Conservation (phyloP, 805 yeast species). For the Suhomyces emberorum region DNA sequence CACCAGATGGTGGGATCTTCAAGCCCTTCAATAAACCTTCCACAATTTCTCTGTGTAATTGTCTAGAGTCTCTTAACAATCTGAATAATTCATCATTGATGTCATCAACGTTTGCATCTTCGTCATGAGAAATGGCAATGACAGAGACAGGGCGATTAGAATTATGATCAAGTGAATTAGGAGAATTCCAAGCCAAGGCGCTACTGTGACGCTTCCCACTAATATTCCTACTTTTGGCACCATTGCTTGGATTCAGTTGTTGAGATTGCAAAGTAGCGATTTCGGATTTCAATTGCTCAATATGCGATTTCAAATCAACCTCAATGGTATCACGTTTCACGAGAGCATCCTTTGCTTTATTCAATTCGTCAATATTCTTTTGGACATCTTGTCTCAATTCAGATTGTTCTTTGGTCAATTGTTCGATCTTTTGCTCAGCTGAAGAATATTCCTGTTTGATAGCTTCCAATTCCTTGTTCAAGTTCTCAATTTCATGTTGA, state of each 20-base stretch:
- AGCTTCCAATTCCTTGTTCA: slow-evolving; percentile 54
- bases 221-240: slow-evolving; percentile 30
- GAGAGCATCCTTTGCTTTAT: slow-evolving; percentile 55
- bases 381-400: slow-evolving; percentile 62
- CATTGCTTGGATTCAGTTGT: slow-evolving; percentile 28
- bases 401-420: slow-evolving; percentile 57
- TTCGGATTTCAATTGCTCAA: slow-evolving; percentile 51
- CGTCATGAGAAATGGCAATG: slow-evolving; percentile 53
- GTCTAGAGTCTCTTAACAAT: slow-evolving; percentile 65
- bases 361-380: slow-evolving; percentile 58
- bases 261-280: slow-evolving; percentile 44
- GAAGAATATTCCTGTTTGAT: slow-evolving; percentile 55
- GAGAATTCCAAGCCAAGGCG: slow-evolving; percentile 33
- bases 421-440: slow-evolving; percentile 58
- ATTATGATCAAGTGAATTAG: slow-evolving; percentile 38
- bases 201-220: slow-evolving; percentile 41
- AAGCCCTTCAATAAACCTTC: slow-evolving; percentile 82
- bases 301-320: slow-evolving; percentile 61
- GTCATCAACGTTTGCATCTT: slow-evolving; percentile 56
- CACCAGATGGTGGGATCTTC: slow-evolving; percentile 81
- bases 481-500: slow-evolving; percentile 41
- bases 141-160: slow-evolving; percentile 57
- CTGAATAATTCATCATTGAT: slow-evolving; percentile 74
- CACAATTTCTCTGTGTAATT: slow-evolving; percentile 77
- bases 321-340: slow-evolving; percentile 61